A percentile compares a stretch with the other conserved stretches of the same genome.
Evolutionary conservation across 2,329 filamentous ascomycete genomes (phyloP).

Genomic region (Pseudogymnoascus sp.): DNA sequence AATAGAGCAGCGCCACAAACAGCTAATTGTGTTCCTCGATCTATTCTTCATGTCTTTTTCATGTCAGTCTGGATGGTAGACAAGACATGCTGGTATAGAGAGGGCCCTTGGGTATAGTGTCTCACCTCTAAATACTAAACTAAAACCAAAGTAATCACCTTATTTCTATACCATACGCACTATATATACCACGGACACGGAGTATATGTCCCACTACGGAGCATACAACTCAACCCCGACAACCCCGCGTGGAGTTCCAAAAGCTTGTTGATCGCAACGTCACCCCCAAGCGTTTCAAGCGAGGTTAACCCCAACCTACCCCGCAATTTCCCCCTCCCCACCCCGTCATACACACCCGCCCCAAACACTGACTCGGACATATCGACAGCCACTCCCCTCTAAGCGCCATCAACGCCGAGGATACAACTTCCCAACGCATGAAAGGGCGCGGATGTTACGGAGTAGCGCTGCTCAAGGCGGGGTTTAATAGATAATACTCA

Average conservation of each 20-base stretch:
- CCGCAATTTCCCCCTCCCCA: background rate
- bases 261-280: background rate
- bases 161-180: background rate
- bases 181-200: background rate
- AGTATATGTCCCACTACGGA: background rate
- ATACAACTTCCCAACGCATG: background rate
- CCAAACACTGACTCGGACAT: background rate
- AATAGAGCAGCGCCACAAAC: background rate
- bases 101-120: background rate
- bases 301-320: background rate
- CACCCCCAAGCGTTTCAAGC: background rate
- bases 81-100: background rate
- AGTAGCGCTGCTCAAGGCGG: background rate
- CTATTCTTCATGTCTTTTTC: background rate
- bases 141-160: background rate
- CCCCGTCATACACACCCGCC: background rate
- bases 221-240: background rate
- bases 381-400: background rate
- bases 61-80: background rate
- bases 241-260: background rate
- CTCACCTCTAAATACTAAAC: background rate
- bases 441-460: background rate
- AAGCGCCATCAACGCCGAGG: background rate
- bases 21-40: background rate
- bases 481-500: background rate